Evolutionary conservation across 768 basidiomycete genomes (phyloP).

Genomic region (Glaciozyma antarctica): DNA sequence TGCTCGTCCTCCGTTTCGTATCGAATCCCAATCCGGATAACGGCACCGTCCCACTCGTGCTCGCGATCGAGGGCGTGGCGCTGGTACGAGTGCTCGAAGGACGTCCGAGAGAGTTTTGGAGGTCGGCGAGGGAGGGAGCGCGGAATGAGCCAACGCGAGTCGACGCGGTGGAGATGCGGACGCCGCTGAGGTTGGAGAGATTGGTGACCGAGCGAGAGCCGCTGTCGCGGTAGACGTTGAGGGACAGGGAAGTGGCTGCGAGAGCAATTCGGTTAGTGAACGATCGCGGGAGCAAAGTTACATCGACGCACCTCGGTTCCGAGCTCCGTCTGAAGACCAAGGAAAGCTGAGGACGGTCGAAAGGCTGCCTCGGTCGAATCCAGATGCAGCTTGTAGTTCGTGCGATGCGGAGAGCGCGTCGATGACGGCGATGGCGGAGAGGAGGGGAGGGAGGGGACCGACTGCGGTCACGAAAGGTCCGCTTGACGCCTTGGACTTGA

Average conservation of each 20-base stretch:
- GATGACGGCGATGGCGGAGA: background rate
- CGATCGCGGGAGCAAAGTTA: background rate
- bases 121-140: slow-evolving; percentile 6
- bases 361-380: slow-evolving; percentile 6
- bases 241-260: background rate
- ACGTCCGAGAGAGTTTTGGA: slow-evolving; percentile 5
- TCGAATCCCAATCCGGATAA: background rate
- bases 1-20: background rate
- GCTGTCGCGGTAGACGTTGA: background rate
- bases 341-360: background rate
- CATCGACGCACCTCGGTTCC: background rate
- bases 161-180: background rate
- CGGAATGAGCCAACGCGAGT: background rate
- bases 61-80: background rate
- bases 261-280: too few relatives aligned
- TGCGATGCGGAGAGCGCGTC: slow-evolving; percentile 8
- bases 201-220: background rate
- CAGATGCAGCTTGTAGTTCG: slow-evolving; percentile 4
- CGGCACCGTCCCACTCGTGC: slow-evolving; percentile 2
- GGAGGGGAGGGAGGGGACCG: background rate
- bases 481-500: background rate
- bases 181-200: background rate
- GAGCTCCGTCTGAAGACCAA: slow-evolving; percentile 1
- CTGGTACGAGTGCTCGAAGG: background rate
- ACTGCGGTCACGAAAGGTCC: slow-evolving; percentile 3